Base-by-base conservation (phyloP, 495 filamentous ascomycete species). In the Jackrogersella minutella region DNA sequence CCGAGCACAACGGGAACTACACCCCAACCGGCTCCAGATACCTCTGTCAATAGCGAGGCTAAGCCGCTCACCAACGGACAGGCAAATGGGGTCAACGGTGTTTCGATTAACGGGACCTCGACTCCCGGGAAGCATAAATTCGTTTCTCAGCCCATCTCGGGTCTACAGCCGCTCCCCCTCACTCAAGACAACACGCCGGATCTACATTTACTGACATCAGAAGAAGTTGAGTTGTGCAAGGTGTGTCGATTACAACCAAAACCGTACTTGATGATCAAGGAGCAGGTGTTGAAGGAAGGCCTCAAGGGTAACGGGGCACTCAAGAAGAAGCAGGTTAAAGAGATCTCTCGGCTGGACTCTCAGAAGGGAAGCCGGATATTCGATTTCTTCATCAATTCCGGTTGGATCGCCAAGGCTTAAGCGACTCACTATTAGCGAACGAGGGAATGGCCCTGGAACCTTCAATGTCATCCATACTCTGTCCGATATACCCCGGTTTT, bases 211-310 rank as follows among this genome's bases (percentile, higher is more conserved):
- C 78, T 98, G n/a, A 90, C 90, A 0, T 82, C 85, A 4, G 93
- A 95, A 51, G 96, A 98, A 75, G 79, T 83, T 0, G 91, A 97
- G 70, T 78, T 99, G 2, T 98, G 96, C 78, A 88, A 88, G 63
- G 85, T 87, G 46, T 81, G 96, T 4, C 86, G 91, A 28, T 76
- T 98, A 31, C 88, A 92, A 75, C 96, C 95, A 1, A 98, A 98
- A 76, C 91, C 96, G 1, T 99, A 97, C 73, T 73, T 97, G 31
- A 91, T 91, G 67, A 93, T 99, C 76, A 98, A 98, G 77, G 93
- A 97, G 71, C 86, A 88, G 24, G 76, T 97, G 33, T 76, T 98
- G 43, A 91, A 90, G 71, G 93, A 97, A 72, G 91, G 94, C 0
- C 86, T 96, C 79, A 94, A 93, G 76, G 86, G 88, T 50, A 92